phyloP scores from a whole-genome alignment of 2,329 filamentous ascomycete genomes.

The Exophiala lecanii-corni region DNA sequence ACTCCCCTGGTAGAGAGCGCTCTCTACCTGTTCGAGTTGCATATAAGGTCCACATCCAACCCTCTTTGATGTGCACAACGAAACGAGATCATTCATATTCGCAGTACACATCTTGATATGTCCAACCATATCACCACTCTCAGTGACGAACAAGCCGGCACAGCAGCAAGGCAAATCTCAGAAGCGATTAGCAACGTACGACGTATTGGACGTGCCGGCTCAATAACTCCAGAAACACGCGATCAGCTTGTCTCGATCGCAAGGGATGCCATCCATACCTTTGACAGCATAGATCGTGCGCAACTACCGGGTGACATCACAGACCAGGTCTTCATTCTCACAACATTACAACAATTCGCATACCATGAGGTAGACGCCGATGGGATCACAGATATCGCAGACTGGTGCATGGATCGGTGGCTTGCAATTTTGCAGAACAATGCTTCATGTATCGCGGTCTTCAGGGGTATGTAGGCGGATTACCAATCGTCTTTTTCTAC shows the following conservation, averaged over 20 bases:
- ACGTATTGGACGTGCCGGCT: slow-evolving; percentile 10
- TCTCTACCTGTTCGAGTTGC: too few species aligned
- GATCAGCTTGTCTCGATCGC: slow-evolving; percentile 12
- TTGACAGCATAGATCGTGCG: slow-evolving; percentile 13
- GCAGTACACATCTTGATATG: too few species aligned
- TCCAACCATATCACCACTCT: slow-evolving; percentile 1
- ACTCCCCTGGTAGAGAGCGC: too few species aligned
- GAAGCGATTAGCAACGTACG: slow-evolving; percentile 12
- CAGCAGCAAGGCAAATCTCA: slow-evolving; percentile 9
- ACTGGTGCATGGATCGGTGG: slow-evolving; percentile 48
- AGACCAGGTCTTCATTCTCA: slow-evolving; percentile 17
- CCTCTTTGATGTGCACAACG: too few species aligned
- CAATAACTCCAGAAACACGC: slow-evolving; percentile 8
- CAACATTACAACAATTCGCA: slow-evolving; percentile 44
- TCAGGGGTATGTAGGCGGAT: slow-evolving; percentile 36
- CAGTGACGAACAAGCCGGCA: slow-evolving; percentile 5
- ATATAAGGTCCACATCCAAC: neutral
- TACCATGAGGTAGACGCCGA: slow-evolving; percentile 47
- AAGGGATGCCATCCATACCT: slow-evolving; percentile 12
- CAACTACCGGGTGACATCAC: slow-evolving; percentile 6
- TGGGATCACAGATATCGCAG: slow-evolving; percentile 42
- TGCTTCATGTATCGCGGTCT: slow-evolving; percentile 39
- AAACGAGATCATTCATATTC: too few species aligned
- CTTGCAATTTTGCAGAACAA: slow-evolving; percentile 43
- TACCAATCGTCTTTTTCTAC: slow-evolving; percentile 6